Evolutionary conservation across 2,329 filamentous ascomycete species (phyloP).

Genomic region (Cercospora sp.): DNA sequence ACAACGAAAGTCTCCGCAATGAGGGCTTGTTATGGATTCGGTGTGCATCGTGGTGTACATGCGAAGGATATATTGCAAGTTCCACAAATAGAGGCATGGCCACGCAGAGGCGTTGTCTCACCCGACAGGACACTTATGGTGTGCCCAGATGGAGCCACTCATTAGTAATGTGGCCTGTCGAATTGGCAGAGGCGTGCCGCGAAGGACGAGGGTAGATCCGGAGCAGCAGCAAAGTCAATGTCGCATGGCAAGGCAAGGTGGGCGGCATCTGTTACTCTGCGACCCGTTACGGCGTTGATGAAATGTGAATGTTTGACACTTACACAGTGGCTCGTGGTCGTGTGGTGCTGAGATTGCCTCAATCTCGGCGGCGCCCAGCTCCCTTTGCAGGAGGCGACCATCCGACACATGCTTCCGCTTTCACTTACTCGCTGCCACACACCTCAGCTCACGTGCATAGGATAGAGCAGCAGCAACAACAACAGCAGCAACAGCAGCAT

Average conservation of each 20-base stretch:
- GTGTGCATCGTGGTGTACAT: not conserved
- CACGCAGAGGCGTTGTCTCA: not conserved
- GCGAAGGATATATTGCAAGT: not conserved
- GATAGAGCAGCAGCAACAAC: not conserved
- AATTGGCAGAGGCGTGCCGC: not conserved
- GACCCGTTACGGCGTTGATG: not conserved
- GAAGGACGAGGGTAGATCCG: not conserved
- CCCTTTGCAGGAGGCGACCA: slow-evolving; percentile 7
- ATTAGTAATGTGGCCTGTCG: not conserved
- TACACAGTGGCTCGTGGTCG: not conserved
- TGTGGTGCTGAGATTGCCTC: slow-evolving; percentile 6
- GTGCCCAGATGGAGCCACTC: not conserved
- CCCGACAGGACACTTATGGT: not conserved
- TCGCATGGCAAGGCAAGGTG: slow-evolving; percentile 7
- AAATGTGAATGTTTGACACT: not conserved
- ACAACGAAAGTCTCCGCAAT: not conserved
- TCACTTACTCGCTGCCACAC: not conserved
- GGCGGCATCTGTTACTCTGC: slow-evolving; percentile 1
- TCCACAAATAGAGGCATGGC: not conserved
- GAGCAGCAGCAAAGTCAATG: slow-evolving; percentile 9
- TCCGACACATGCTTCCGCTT: not conserved
- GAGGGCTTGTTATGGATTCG: not conserved
- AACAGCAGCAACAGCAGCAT: not conserved
- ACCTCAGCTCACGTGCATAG: not conserved
- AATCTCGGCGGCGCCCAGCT: slow-evolving; percentile 5